A percentile compares a stretch with the other conserved stretches of the same genome.
These are phyloP conservation scores for Saccharomyces hybrid DNA, from an alignment of 1,139 yeast genomes.

Conservation along the genomic window DNA sequence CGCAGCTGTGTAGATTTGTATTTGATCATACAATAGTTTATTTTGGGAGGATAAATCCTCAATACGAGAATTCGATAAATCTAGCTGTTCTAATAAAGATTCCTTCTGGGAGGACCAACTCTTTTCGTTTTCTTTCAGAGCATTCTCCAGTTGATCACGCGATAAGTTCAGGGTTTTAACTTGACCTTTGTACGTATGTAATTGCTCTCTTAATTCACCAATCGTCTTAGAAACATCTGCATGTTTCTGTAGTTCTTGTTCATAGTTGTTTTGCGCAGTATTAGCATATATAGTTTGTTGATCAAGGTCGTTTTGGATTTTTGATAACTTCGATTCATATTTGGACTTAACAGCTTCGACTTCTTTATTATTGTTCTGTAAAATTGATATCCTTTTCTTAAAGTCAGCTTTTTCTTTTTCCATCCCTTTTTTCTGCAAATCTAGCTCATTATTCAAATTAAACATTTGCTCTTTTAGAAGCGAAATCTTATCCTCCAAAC, in stretches of 20 bases:
- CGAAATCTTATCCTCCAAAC: constrained; percentile 34
- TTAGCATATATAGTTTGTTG: constrained; percentile 45
- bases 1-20: constrained; percentile 40
- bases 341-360: constrained; percentile 33
- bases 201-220: constrained; percentile 40
- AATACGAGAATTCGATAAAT: constrained; percentile 39
- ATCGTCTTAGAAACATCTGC: constrained; percentile 46
- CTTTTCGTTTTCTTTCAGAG: constrained; percentile 34
- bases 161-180: constrained; percentile 34
- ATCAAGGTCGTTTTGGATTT: constrained; percentile 42
- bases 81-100: constrained; percentile 49
- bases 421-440: constrained; percentile 11
- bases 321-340: constrained; percentile 35
- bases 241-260: constrained; percentile 50
- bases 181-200: constrained; percentile 35
- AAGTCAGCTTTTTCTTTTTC: constrained; percentile 21
- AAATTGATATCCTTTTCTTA: constrained; percentile 17
- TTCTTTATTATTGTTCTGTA: constrained; percentile 18
- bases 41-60: constrained; percentile 62
- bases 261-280: constrained; percentile 51
- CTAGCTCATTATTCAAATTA: constrained; percentile 29
- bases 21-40: constrained; percentile 57
- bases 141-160: constrained; percentile 31
- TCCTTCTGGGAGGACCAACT: constrained; percentile 41
- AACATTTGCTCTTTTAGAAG: constrained; percentile 34